Conservation (phyloP, 1,284 basidiomycete species). For the Flammula alnicola region DNA sequence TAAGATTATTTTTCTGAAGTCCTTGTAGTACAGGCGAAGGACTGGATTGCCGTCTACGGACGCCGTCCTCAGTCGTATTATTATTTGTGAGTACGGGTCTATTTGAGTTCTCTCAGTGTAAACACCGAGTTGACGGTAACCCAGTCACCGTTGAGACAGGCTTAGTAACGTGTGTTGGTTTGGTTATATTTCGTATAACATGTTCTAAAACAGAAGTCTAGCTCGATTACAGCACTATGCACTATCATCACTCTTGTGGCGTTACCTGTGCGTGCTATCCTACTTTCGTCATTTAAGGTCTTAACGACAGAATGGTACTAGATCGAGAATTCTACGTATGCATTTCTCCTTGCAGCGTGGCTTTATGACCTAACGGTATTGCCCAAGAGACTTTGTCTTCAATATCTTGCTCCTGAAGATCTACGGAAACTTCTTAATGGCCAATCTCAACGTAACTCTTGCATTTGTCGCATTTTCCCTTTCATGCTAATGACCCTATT, state of each 20-base stretch:
- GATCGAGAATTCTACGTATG: conserved; percentile 9
- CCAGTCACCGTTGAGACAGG: conserved; percentile 9
- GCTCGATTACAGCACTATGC: conserved; percentile 6
- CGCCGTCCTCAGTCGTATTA: conserved; percentile 17
- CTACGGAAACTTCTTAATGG: conserved; percentile 9
- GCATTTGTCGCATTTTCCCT: not conserved
- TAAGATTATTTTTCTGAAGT: not conserved
- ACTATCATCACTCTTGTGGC: conserved; percentile 8
- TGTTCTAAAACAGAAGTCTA: not conserved
- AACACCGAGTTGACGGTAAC: not conserved
- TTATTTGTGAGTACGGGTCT: conserved; percentile 10
- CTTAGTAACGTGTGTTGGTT: conserved; percentile 4
- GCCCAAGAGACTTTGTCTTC: conserved; percentile 9
- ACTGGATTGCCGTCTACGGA: conserved; percentile 14
- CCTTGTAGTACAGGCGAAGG: conserved; percentile 10
- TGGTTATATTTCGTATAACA: not conserved
- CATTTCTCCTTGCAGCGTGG: not conserved
- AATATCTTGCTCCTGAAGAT: conserved; percentile 9
- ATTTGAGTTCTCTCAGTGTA: not conserved
- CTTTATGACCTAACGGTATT: not conserved
- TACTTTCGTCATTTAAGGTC: not conserved
- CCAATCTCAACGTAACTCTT: conserved; percentile 9
- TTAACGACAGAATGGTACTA: not conserved
- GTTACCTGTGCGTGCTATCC: conserved; percentile 1
- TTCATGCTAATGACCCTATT: not conserved